Evolutionary conservation across 192 early-diverging fungal species (phyloP).

Genomic region (Backusella australiensis): DNA sequence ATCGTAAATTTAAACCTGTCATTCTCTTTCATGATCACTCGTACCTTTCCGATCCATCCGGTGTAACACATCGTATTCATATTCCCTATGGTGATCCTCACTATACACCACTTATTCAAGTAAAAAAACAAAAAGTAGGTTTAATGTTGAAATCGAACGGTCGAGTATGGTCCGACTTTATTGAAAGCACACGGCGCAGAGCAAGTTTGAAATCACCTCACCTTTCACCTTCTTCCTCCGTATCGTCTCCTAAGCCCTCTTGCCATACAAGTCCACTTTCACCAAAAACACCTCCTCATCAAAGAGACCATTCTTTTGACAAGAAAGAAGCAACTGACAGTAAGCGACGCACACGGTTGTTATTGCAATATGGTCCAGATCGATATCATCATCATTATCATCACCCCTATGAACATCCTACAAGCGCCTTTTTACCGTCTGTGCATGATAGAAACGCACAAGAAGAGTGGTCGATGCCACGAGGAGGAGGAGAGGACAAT

Average conservation of each 20-base stretch:
- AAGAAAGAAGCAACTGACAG: constrained; percentile 6
- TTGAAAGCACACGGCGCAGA: constrained; percentile 11
- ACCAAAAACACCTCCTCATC: constrained; percentile 7
- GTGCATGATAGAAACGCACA: not conserved
- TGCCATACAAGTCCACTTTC: constrained; percentile 9
- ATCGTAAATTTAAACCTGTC: constrained; percentile 31
- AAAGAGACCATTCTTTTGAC: not conserved
- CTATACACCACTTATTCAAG: constrained; percentile 13
- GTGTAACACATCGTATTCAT: constrained; percentile 18
- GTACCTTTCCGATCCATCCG: constrained; percentile 10
- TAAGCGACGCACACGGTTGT: not conserved
- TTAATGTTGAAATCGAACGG: constrained; percentile 23
- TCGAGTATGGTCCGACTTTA: constrained; percentile 15
- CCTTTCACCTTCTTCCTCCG: constrained; percentile 4
- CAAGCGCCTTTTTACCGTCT: constrained; percentile 3
- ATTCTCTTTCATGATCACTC: constrained; percentile 34
- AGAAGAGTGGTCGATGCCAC: not conserved
- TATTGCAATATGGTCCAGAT: constrained; percentile 4
- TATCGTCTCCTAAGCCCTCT: not conserved
- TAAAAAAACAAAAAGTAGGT: constrained; percentile 23
- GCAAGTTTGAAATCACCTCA: not conserved
- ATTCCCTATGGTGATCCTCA: constrained; percentile 14
- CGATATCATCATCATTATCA: not conserved
- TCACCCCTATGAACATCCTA: not conserved
- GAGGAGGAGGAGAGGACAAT: not conserved